Evolutionary conservation across 2,329 filamentous ascomycete genomes (phyloP).

Genomic region (Tolypocladium capitatum): DNA sequence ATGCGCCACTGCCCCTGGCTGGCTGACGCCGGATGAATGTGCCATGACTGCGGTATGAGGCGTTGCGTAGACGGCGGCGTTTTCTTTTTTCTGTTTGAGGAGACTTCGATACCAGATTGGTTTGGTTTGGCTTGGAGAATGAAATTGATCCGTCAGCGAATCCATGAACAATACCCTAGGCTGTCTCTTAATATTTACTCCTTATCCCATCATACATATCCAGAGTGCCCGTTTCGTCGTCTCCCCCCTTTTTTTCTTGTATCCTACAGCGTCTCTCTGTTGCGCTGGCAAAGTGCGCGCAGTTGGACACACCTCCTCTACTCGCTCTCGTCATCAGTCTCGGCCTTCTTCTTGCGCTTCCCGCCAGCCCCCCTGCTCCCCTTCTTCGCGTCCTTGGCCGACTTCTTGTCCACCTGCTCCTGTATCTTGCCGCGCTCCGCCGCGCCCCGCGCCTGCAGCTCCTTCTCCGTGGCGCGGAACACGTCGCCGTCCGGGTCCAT

Average conservation of each 20-base stretch:
- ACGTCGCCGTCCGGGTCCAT: slow-evolving; percentile 66
- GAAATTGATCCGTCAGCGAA: not conserved
- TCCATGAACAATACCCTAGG: not conserved
- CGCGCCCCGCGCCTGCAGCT: slow-evolving; percentile 54
- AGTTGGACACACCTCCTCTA: not conserved
- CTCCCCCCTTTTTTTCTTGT: too few species aligned
- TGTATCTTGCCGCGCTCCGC: slow-evolving; percentile 62
- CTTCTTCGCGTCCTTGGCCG: slow-evolving; percentile 40
- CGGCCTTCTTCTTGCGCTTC: slow-evolving; percentile 23
- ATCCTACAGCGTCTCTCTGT: not conserved
- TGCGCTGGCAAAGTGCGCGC: too few species aligned
- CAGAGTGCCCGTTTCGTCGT: not conserved
- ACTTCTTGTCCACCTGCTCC: slow-evolving; percentile 66
- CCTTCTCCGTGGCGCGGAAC: slow-evolving; percentile 52
- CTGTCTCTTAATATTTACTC: not conserved
- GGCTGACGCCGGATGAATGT: not conserved
- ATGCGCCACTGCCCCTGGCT: not conserved
- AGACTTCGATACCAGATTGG: not conserved
- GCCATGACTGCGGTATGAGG: not conserved
- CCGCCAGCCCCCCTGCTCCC: slow-evolving; percentile 3
- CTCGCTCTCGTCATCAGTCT: slow-evolving; percentile 14
- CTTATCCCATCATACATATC: not conserved
- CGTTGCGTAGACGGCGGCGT: not conserved
- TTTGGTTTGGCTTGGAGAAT: not conserved
- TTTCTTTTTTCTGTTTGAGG: not conserved